A percentile compares a stretch with the other conserved stretches of the same genome.
Evolutionary conservation across 441 rosid genomes (phyloP).

Genomic region (Populus trichocarpa): DNA sequence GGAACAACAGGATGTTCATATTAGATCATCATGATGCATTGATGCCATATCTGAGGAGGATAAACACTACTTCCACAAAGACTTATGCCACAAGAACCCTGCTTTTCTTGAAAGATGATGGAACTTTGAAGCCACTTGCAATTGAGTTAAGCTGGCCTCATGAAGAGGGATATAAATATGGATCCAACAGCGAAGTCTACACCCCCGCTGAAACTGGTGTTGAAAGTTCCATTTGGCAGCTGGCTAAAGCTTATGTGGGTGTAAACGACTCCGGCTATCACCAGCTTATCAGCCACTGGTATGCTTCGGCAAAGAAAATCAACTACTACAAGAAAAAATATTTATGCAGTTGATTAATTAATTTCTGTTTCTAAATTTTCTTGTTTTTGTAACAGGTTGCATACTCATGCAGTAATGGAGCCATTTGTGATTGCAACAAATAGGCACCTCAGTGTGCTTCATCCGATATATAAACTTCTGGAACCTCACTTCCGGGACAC

Average conservation of each 20-base stretch:
- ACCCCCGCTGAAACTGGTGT: slow-evolving; percentile 44
- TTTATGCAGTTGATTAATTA: neutral
- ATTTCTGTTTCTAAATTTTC: neutral
- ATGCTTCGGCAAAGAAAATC: neutral
- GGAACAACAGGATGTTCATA: slow-evolving; percentile 40
- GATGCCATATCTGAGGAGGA: slow-evolving; percentile 46
- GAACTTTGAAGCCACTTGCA: slow-evolving; percentile 46
- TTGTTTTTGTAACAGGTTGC: neutral
- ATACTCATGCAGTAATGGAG: slow-evolving; percentile 76
- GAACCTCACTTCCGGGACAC: slow-evolving; percentile 92
- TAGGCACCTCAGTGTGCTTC: slow-evolving; percentile 76
- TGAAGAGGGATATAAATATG: slow-evolving; percentile 35
- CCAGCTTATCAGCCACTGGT: slow-evolving; percentile 73
- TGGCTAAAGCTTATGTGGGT: slow-evolving; percentile 86
- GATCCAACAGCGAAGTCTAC: slow-evolving; percentile 38
- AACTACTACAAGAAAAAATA: neutral
- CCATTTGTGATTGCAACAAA: slow-evolving; percentile 84
- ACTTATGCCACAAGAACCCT: slow-evolving; percentile 51
- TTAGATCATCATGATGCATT: slow-evolving; percentile 53
- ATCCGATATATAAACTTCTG: slow-evolving; percentile 75
- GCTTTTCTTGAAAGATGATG: slow-evolving; percentile 44
- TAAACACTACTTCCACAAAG: slow-evolving; percentile 41
- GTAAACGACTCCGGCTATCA: slow-evolving; percentile 80
- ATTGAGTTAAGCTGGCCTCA: slow-evolving; percentile 48
- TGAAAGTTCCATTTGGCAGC: slow-evolving; percentile 66